Evolutionary conservation across 2,329 filamentous ascomycete genomes (phyloP).

Genomic region (Cladosporium oxysporum): DNA sequence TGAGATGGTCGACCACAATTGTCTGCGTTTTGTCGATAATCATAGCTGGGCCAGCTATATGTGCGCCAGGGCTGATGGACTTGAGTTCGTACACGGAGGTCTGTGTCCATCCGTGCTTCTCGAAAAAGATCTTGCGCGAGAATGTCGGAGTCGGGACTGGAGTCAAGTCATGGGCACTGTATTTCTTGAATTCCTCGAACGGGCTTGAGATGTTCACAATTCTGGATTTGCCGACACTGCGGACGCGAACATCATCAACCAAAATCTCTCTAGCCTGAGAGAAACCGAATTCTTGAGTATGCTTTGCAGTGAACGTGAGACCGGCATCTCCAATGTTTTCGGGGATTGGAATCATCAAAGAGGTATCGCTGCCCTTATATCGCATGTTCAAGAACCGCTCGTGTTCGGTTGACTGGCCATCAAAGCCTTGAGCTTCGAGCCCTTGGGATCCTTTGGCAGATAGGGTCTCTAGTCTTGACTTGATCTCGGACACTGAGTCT

Average conservation of each 20-base stretch:
- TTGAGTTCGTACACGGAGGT: conserved; percentile 56
- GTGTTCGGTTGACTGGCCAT: conserved; percentile 42
- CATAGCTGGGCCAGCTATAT: conserved; percentile 36
- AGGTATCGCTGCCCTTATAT: conserved; percentile 54
- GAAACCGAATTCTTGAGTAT: conserved; percentile 48
- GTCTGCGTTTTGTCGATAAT: conserved; percentile 49
- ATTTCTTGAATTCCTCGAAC: conserved; percentile 75
- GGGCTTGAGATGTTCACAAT: conserved; percentile 56
- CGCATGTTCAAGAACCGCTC: conserved; percentile 52
- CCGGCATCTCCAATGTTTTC: conserved; percentile 37
- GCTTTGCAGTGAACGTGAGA: conserved; percentile 40
- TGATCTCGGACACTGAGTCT: conserved; percentile 52
- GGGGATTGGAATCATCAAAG: conserved; percentile 48
- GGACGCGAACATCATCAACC: conserved; percentile 42
- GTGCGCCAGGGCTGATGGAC: conserved; percentile 25
- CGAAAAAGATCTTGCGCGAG: conserved; percentile 74
- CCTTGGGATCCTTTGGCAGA: conserved; percentile 58
- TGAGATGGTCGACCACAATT: conserved; percentile 44
- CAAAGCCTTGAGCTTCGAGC: conserved; percentile 57
- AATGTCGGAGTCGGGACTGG: conserved; percentile 55
- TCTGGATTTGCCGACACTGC: conserved; percentile 27
- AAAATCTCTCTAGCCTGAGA: conserved; percentile 41
- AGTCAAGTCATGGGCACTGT: conserved; percentile 65
- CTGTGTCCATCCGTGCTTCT: conserved; percentile 68
- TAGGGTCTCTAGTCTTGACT: conserved; percentile 56